Evolutionary conservation across 1,284 basidiomycete species (phyloP).

Genomic region (Coniferiporia weirii): DNA sequence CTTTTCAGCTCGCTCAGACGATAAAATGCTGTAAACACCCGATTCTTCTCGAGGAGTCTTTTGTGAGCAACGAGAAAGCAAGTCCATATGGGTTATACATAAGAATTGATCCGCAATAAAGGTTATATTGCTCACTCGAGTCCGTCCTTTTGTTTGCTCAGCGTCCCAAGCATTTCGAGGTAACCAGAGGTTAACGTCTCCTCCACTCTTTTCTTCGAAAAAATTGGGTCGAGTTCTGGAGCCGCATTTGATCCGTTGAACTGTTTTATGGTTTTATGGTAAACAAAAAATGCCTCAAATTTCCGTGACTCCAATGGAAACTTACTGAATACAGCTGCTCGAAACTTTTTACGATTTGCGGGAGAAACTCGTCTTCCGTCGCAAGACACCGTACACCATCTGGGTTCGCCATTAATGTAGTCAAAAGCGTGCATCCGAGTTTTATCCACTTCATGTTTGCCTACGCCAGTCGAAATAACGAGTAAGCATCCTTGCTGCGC

Average conservation of each 20-base stretch:
- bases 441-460: conserved; percentile 78
- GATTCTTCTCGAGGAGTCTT: conserved; percentile 86
- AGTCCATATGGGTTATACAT: neutral
- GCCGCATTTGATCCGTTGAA: conserved; percentile 46
- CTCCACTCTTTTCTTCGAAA: conserved; percentile 79
- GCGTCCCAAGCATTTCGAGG: conserved; percentile 90
- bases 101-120: conserved; percentile 18
- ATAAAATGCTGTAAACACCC: conserved; percentile 93
- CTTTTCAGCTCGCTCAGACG: conserved; percentile 87
- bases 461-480: conserved; percentile 26
- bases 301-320: conserved; percentile 10
- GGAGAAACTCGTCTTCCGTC: conserved; percentile 81
- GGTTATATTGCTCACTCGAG: conserved; percentile 58
- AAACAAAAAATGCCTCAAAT: neutral
- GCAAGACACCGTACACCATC: conserved; percentile 83
- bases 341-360: conserved; percentile 84
- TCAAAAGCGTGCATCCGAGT: conserved; percentile 77
- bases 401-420: conserved; percentile 75
- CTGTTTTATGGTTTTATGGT: conserved; percentile 38
- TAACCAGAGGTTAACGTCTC: conserved; percentile 89
- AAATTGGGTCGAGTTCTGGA: conserved; percentile 72
- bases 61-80: neutral
- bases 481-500: neutral
- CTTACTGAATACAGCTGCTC: conserved; percentile 88
- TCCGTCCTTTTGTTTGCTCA: conserved; percentile 86